Evolutionary conservation across 2,329 filamentous ascomycete species (phyloP).

Genomic region (Sarocladiaceae sp.): DNA sequence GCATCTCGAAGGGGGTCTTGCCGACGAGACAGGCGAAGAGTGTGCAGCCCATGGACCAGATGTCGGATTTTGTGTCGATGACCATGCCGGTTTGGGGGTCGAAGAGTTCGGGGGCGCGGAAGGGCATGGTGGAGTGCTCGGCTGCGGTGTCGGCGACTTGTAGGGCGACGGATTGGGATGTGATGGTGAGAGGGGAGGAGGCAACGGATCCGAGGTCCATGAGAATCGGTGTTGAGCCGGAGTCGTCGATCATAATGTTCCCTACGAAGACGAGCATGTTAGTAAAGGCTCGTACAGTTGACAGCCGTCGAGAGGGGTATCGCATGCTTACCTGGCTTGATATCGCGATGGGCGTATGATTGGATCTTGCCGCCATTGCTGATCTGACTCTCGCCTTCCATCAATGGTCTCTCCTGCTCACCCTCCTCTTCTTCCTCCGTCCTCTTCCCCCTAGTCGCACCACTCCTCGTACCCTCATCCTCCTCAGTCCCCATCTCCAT

Average conservation of each 20-base stretch:
- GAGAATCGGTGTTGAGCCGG: conserved; percentile 81
- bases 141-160: conserved; percentile 92
- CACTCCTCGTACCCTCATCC: conserved; percentile 17
- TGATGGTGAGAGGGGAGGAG: conserved; percentile 82
- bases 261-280: conserved; percentile 36
- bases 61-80: conserved; percentile 95
- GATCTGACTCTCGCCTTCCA: conserved; percentile 69
- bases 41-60: conserved; percentile 97
- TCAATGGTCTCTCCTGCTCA: conserved; percentile 75
- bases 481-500: conserved; percentile 48
- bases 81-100: conserved; percentile 91
- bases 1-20: conserved; percentile 94
- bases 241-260: conserved; percentile 98
- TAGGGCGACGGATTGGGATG: conserved; percentile 82
- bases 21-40: conserved; percentile 94
- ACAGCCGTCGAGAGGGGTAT: not conserved
- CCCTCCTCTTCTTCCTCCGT: conserved; percentile 66
- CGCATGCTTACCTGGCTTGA: conserved; percentile 77
- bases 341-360: conserved; percentile 92
- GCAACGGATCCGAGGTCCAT: conserved; percentile 96
- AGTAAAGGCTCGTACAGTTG: not conserved
- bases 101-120: conserved; percentile 95
- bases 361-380: conserved; percentile 64
- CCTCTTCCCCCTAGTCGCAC: conserved; percentile 33
- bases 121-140: conserved; percentile 97